Percentiles rank a stretch among this genome's conserved stretches.
Conservation (phyloP, 768 basidiomycete species). For the Termitomyces heimii region DNA sequence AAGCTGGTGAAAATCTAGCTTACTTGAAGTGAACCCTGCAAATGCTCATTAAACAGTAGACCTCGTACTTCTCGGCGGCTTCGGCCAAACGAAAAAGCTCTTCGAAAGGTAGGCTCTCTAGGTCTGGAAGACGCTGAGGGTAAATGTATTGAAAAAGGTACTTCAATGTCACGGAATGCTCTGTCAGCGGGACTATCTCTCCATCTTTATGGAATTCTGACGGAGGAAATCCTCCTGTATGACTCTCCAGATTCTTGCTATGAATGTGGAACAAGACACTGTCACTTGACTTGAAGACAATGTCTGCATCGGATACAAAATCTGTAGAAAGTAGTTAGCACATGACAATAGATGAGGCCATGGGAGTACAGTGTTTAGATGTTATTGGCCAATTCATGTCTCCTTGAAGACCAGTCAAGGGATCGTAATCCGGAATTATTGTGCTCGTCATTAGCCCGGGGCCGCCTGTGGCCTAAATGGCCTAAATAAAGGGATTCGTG, state of each 20-base stretch:
- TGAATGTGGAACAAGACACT: background rate
- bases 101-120: background rate
- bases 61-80: background rate
- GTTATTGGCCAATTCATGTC: background rate
- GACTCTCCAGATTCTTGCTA: background rate
- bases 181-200: background rate
- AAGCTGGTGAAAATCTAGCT: background rate
- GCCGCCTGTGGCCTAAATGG: too few relatives aligned
- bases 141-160: background rate
- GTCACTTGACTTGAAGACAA: background rate
- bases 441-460: too few relatives aligned
- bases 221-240: background rate
- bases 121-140: background rate
- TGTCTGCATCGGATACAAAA: background rate
- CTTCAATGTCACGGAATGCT: background rate
- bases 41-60: background rate
- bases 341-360: too few relatives aligned
- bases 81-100: background rate
- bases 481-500: too few relatives aligned
- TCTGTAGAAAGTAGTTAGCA: background rate
- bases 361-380: background rate
- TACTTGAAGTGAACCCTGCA: background rate
- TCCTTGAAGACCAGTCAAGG: background rate
- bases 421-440: background rate
- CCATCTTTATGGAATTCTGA: background rate